A percentile compares a stretch with the other conserved stretches of the same genome.
These are phyloP conservation scores for Coffea eugenioides DNA, from an alignment of 257 asterid species.

Conservation along the genomic window DNA sequence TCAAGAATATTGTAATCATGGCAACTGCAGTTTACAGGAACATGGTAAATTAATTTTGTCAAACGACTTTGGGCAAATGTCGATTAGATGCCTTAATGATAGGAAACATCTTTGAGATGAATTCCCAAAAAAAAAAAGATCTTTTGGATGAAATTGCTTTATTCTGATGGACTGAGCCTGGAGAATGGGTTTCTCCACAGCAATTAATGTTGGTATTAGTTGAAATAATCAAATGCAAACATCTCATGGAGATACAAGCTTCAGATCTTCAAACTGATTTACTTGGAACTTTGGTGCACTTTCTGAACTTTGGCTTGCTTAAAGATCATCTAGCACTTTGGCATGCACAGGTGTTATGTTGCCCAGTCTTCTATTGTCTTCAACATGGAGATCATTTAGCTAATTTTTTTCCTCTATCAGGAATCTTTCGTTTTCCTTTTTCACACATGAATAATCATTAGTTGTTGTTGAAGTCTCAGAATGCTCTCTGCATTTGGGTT, in stretches of 20 bases:
- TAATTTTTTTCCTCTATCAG: background rate
- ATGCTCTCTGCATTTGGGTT: background rate
- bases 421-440: background rate
- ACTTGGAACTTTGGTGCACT: background rate
- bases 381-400: background rate
- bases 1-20: background rate
- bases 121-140: too few species aligned
- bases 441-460: background rate
- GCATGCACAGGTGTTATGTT: background rate
- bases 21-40: background rate
- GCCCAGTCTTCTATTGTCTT: background rate
- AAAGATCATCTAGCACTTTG: background rate
- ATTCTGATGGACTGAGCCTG: background rate
- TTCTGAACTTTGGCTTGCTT: too few species aligned
- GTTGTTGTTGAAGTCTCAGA: background rate
- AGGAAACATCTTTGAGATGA: background rate
- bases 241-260: background rate
- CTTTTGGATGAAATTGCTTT: background rate
- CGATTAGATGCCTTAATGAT: background rate
- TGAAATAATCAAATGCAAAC: background rate
- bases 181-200: background rate
- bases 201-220: background rate
- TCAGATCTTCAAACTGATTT: background rate
- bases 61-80: background rate
- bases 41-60: background rate